These are phyloP conservation scores for Eutreptiella sp. DNA, from an alignment of 208 protist genomes.

Conservation along the genomic window DNA sequence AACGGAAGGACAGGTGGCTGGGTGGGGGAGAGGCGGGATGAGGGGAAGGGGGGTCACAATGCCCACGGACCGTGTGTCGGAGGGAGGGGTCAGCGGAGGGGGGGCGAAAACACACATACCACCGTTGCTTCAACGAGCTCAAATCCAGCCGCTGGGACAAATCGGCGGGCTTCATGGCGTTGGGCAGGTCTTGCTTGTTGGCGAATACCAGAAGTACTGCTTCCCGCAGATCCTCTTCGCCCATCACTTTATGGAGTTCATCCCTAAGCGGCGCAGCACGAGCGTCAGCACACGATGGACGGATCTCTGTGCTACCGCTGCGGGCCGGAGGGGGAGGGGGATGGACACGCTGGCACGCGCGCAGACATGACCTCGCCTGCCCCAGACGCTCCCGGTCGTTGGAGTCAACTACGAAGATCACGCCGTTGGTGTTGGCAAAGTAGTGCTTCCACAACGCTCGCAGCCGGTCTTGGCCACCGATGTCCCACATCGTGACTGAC, in stretches of 20 bases:
- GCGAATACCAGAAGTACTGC: conserved; percentile 93
- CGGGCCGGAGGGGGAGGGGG: too few relatives aligned
- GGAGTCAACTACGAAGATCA: conserved; percentile 95
- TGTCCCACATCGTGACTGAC: conserved; percentile 61
- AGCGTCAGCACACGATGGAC: too few relatives aligned
- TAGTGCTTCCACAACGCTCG: conserved; percentile 94
- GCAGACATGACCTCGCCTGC: too few relatives aligned
- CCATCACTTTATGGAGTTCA: conserved; percentile 91
- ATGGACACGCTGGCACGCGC: too few relatives aligned
- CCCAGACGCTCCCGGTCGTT: conserved; percentile 76
- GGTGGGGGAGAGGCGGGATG: too few relatives aligned
- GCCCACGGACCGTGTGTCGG: too few relatives aligned
- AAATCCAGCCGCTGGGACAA: conserved; percentile 92
- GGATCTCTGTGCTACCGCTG: too few relatives aligned
- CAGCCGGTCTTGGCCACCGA: conserved; percentile 61
- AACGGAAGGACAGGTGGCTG: too few relatives aligned
- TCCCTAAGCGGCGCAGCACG: too few relatives aligned
- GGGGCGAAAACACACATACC: too few relatives aligned
- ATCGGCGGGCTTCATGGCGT: conserved; percentile 91
- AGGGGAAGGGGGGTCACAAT: too few relatives aligned
- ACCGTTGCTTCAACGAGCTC: conserved; percentile 77
- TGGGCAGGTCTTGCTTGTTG: conserved; percentile 99
- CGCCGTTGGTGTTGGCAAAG: conserved; percentile 89
- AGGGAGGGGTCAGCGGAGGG: too few relatives aligned
- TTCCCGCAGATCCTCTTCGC: conserved; percentile 93